Evolutionary conservation across 2,329 filamentous ascomycete species (phyloP).

Genomic region (Hymenotorrendiella dingleyae): DNA sequence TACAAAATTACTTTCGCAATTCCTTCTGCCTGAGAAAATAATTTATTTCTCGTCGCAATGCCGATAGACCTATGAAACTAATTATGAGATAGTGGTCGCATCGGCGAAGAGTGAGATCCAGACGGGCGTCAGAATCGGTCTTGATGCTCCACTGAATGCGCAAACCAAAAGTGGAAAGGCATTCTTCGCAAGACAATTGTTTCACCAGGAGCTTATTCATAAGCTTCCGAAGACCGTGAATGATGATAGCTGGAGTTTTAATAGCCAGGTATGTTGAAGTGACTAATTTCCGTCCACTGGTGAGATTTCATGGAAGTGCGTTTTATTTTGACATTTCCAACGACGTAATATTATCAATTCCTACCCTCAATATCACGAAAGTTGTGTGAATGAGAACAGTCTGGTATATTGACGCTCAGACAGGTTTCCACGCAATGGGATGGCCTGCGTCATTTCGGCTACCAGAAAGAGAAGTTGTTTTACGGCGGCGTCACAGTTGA

Average conservation of each 20-base stretch:
- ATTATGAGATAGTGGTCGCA: slow-evolving; percentile 33
- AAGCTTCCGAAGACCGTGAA: slow-evolving; percentile 4
- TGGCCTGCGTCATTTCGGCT: slow-evolving; percentile 33
- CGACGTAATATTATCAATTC: too few relatives aligned
- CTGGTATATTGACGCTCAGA: slow-evolving; percentile 36
- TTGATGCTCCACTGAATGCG: neutral
- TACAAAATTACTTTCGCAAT: too few relatives aligned
- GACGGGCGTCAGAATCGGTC: neutral
- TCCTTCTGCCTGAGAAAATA: too few relatives aligned
- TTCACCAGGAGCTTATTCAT: neutral
- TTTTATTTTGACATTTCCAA: too few relatives aligned
- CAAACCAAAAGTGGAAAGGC: slow-evolving; percentile 2
- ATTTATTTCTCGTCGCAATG: too few relatives aligned
- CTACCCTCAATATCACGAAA: too few relatives aligned
- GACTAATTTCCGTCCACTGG: too few relatives aligned
- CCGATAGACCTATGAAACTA: too few relatives aligned
- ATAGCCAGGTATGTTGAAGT: slow-evolving; percentile 29
- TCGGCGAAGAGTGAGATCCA: slow-evolving; percentile 25
- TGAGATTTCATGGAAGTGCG: too few relatives aligned
- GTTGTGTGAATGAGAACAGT: too few relatives aligned
- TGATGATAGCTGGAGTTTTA: slow-evolving; percentile 4
- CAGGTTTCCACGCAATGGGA: slow-evolving; percentile 37
- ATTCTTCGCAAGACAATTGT: slow-evolving; percentile 1
- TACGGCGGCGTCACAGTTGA: slow-evolving; percentile 29
- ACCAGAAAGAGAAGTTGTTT: slow-evolving; percentile 22